These are phyloP conservation scores for Penicillium samsonianum DNA, from an alignment of 495 filamentous ascomycete species.

Conservation along the genomic window DNA sequence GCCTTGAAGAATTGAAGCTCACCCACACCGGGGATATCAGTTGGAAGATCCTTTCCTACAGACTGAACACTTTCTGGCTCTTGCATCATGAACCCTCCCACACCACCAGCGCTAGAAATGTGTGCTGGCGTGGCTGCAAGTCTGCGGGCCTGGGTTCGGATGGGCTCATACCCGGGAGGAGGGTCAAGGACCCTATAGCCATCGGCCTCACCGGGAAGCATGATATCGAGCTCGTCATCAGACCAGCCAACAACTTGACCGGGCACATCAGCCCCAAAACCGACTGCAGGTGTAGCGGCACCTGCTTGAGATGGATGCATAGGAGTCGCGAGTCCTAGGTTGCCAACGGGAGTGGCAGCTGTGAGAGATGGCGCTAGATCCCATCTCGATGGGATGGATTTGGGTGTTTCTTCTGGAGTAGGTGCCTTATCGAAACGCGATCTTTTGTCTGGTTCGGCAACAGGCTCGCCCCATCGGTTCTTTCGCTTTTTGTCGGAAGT, in stretches of 20 bases:
- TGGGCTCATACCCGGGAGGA: constrained; percentile 89
- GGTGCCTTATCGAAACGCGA: constrained; percentile 93
- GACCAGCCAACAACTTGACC: constrained; percentile 75
- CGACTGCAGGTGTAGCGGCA: constrained; percentile 53
- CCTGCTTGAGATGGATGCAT: constrained; percentile 76
- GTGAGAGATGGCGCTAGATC: constrained; percentile 72
- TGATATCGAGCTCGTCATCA: constrained; percentile 90
- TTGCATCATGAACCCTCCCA: constrained; percentile 96
- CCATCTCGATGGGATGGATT: constrained; percentile 74
- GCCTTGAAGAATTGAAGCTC: constrained; percentile 98
- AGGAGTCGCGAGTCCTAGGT: constrained; percentile 79
- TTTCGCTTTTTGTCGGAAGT: constrained; percentile 75
- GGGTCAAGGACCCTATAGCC: constrained; percentile 94
- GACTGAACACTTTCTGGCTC: constrained; percentile 79
- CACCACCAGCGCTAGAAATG: constrained; percentile 59
- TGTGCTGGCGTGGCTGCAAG: constrained; percentile 73
- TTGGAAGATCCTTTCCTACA: constrained; percentile 89
- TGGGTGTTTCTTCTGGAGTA: constrained; percentile 56
- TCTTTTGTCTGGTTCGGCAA: constrained; percentile 57
- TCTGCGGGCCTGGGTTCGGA: constrained; percentile 73
- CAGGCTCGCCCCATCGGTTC: constrained; percentile 82
- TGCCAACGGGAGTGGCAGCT: constrained; percentile 76
- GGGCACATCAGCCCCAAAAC: constrained; percentile 82
- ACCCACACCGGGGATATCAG: constrained; percentile 95
- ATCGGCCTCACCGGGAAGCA: constrained; percentile 72